These are phyloP conservation scores for Barnettozyma siamensis DNA, from an alignment of 805 yeast genomes.

Conservation along the genomic window DNA sequence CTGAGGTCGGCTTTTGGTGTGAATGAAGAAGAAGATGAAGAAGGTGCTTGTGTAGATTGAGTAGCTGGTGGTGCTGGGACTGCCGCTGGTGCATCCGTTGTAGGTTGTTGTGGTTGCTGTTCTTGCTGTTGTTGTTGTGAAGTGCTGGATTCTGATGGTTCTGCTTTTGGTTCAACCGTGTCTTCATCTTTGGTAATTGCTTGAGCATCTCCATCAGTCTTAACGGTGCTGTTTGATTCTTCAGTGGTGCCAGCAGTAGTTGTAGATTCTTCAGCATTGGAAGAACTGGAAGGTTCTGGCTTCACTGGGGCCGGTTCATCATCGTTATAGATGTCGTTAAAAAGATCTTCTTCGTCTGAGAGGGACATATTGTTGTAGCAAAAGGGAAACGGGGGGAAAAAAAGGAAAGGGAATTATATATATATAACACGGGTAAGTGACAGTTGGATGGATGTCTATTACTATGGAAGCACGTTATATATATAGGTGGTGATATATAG, in stretches of 20 bases:
- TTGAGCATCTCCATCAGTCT: too few relatives aligned
- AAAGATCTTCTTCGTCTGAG: slow-evolving; percentile 87
- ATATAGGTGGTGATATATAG: not conserved
- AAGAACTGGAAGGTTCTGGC: slow-evolving; percentile 16
- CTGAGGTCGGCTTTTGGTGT: slow-evolving; percentile 42
- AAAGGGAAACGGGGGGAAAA: too few relatives aligned
- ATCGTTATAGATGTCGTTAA: slow-evolving; percentile 76
- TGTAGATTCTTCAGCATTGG: slow-evolving; percentile 4
- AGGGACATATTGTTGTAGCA: slow-evolving; percentile 56
- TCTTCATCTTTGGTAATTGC: too few relatives aligned
- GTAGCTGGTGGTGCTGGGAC: slow-evolving; percentile 1
- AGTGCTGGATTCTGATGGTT: too few relatives aligned
- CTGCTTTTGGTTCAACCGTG: too few relatives aligned
- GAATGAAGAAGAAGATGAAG: not conserved
- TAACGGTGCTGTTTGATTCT: too few relatives aligned
- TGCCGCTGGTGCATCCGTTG: not conserved
- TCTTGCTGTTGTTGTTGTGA: too few relatives aligned
- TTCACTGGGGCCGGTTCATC: slow-evolving; percentile 18
- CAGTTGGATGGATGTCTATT: slow-evolving; percentile 2
- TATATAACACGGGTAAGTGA: not conserved
- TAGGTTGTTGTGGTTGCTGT: not conserved
- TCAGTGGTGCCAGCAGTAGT: not conserved
- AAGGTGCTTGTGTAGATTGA: not conserved
- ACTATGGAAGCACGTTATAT: slow-evolving; percentile 4
- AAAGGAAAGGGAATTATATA: not conserved